phyloP scores from a whole-genome alignment of 2,329 filamentous ascomycete species.

The Metarhizium guizhouense region DNA sequence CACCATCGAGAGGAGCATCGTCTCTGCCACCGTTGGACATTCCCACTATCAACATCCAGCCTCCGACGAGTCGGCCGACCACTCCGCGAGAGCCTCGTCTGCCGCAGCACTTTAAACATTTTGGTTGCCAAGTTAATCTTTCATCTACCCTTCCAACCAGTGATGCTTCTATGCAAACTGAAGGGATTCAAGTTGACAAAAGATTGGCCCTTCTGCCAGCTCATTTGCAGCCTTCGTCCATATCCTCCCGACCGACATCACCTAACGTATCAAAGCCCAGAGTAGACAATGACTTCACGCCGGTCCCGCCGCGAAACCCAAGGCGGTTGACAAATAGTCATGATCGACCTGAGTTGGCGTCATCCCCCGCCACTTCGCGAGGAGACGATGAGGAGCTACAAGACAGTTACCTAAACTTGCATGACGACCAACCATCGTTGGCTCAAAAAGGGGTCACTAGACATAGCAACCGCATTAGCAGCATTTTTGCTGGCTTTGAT shows the following conservation, averaged over 20 bases:
- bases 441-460: conserved; percentile 45
- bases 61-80: conserved; percentile 73
- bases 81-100: conserved; percentile 67
- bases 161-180: conserved; percentile 62
- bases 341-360: conserved; percentile 39
- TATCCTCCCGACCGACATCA: conserved; percentile 52
- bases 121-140: conserved; percentile 66
- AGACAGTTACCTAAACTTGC: conserved; percentile 69
- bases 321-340: conserved; percentile 40
- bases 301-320: conserved; percentile 51
- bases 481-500: conserved; percentile 80
- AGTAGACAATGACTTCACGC: conserved; percentile 30
- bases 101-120: conserved; percentile 75
- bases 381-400: conserved; percentile 33
- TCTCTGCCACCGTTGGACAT: conserved; percentile 44
- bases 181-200: conserved; percentile 79
- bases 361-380: conserved; percentile 32
- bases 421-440: conserved; percentile 68
- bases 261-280: conserved; percentile 29
- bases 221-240: conserved; percentile 70
- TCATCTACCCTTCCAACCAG: conserved; percentile 13
- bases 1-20: conserved; percentile 16
- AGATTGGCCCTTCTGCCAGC: conserved; percentile 65
- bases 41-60: conserved; percentile 85
- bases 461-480: conserved; percentile 66